Conservation (phyloP, 2,329 filamentous ascomycete species). For the Fusarium mexicanum region DNA sequence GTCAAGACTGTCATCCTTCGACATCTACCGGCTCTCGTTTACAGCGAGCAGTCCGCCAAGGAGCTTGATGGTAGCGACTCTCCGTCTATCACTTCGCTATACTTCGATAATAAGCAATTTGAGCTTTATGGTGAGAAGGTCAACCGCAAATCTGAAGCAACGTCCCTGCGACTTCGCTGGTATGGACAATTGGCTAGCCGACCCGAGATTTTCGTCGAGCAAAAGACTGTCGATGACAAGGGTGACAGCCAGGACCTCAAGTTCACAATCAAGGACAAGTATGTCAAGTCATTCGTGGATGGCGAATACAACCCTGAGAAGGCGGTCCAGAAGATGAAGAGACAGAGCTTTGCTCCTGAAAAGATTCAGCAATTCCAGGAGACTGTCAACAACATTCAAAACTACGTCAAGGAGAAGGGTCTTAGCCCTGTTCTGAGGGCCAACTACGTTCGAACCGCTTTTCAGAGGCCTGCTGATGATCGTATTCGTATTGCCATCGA, state of each 20-base stretch:
- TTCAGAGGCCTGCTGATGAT: constrained; percentile 94
- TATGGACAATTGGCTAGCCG: constrained; percentile 83
- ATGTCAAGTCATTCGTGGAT: constrained; percentile 85
- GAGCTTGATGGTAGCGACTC: constrained; percentile 83
- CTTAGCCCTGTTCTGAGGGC: constrained; percentile 88
- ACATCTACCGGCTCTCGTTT: constrained; percentile 88
- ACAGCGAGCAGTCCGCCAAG: constrained; percentile 87
- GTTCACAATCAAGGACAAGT: constrained; percentile 93
- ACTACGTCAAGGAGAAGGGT: constrained; percentile 79
- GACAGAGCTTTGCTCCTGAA: constrained; percentile 72
- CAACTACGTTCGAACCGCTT: constrained; percentile 93
- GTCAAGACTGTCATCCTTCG: constrained; percentile 96
- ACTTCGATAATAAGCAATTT: constrained; percentile 91
- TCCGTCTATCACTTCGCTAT: constrained; percentile 92
- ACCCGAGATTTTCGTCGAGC: constrained; percentile 86
- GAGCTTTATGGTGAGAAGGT: constrained; percentile 88
- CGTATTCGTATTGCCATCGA: constrained; percentile 92
- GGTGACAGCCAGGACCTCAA: constrained; percentile 81
- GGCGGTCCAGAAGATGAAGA: constrained; percentile 85
- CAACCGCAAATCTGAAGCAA: constrained; percentile 76
- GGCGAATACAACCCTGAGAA: constrained; percentile 94
- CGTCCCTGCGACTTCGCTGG: constrained; percentile 89
- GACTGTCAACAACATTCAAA: constrained; percentile 80
- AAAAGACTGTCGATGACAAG: constrained; percentile 83
- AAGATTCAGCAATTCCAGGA: constrained; percentile 75